Base-by-base conservation (phyloP, 176 grass and related monocot genomes). In the Metroxylon sagu region DNA sequence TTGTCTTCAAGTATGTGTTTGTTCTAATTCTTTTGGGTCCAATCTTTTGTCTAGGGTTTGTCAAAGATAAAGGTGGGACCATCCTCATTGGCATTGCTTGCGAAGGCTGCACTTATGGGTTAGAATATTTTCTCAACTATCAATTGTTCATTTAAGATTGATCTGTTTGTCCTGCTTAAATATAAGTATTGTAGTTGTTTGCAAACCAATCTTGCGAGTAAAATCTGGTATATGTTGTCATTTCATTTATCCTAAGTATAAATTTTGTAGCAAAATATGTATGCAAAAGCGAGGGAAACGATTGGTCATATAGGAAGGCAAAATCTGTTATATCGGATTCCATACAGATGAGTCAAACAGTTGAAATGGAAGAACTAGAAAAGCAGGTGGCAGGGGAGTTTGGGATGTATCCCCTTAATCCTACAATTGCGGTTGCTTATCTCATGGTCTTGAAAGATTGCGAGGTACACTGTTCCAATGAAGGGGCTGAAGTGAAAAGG, bases 101-200 rank as follows among this genome's bases (percentile, higher is more conserved):
- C 83, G 27, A 96, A 90, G 65, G 67, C 75, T 82, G 83, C 87
- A 77, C 61, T 96, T 54, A 88, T 85, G 60, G 78, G 92, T 90
- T 70, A 66, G 68, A 57, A 51, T 65, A 25, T 25, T n/a, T 29
- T 19, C 35, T 43, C 8, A 43, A 43, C 2, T 43, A 14, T 14
- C 14, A 14, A 43, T 43, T 43, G 8, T 43, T 43, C 10, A 14
- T 43, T 43, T 43, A 43, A 43, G 35, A 43, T 43, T 10, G 12
- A 43, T 14, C 35, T 43, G 35, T 43, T 43, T 43, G 35, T 43
- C 35, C 35, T 43, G 35, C 35, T 43, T 43, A 43, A 43, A 43
- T 43, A 43, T 43, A 43, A 43, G 21, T 43, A 43, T 10, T 12
- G 35, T 6, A 39, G 35, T 55, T 72, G 6, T 2, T 73, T 15